These are phyloP conservation scores for Ophiostoma novo-ulmi DNA, from an alignment of 2,329 filamentous ascomycete species.

Conservation along the genomic window DNA sequence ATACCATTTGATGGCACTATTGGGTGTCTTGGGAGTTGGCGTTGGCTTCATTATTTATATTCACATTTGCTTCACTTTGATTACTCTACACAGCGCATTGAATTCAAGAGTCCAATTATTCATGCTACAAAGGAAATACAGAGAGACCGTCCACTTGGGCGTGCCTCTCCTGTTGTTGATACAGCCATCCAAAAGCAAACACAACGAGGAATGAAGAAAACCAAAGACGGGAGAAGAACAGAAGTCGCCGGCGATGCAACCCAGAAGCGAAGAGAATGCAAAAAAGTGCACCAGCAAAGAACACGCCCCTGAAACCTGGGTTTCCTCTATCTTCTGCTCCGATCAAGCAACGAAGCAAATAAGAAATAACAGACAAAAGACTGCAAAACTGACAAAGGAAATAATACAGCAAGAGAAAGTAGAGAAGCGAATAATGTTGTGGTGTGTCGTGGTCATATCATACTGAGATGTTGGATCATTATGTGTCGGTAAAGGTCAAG, in stretches of 20 bases:
- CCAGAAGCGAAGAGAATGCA: neutral
- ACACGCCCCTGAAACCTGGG: neutral
- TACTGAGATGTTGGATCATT: constrained; percentile 29
- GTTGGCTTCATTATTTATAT: neutral
- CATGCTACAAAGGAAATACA: constrained; percentile 5
- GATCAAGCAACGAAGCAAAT: neutral
- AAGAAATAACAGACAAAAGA: neutral
- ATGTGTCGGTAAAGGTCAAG: constrained; percentile 17
- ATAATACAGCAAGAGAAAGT: constrained; percentile 18
- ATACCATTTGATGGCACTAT: neutral
- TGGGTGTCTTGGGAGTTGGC: neutral
- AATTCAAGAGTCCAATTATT: constrained; percentile 18
- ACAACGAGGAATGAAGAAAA: neutral
- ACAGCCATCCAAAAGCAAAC: constrained; percentile 10
- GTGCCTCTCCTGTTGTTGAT: neutral
- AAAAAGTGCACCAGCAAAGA: constrained; percentile 6
- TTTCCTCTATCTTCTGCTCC: neutral
- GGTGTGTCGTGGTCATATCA: constrained; percentile 30
- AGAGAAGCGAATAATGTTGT: constrained; percentile 22
- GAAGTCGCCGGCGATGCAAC: constrained; percentile 10
- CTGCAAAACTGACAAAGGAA: neutral
- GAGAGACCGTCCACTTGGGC: neutral
- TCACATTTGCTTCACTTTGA: neutral
- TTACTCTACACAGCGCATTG: neutral
- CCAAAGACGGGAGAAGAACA: neutral